Evolutionary conservation across 2,329 filamentous ascomycete species (phyloP), one percentile per base, ranked within the genome.

Genomic region (Cryphonectria nitschkei): DNA sequence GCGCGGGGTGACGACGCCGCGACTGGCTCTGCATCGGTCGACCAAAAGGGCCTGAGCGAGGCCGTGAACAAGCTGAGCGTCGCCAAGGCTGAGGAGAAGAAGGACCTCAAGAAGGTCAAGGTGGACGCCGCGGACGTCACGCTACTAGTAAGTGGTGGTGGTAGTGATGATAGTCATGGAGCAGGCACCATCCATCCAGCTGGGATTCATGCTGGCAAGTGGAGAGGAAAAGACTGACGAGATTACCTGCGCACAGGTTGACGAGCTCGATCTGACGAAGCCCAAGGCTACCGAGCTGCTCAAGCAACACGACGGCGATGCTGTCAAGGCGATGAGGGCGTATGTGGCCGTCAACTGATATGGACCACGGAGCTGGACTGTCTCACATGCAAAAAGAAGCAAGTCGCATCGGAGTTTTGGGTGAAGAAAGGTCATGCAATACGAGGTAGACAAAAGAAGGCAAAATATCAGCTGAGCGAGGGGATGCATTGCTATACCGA

Each of bases 221-320:
- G 39, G 61, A 9, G 61, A n/a, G 19, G n/a, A 1, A 50, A 22
- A 29, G 37, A 54, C 34, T 32, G 58, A 64, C 34, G 26, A 65
- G 43, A 6, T 3, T n/a, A 13, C 56, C n/a, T 9, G 8, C 39
- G 14, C 22, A 60, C 71, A 90, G 89, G 84, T 92, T 16, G 89
- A 92, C 64, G 87, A 95, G 78, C 85, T 95, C 43, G 92, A 95
- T 73, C 78, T 95, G 50, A 81, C 87, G 1, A 94, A 93, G 80
- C 75, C 82, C 2, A 93, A 90, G 79, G 93, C 92, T 1, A 94
- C 90, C 1, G 93, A 95, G 72, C 80, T 95, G 66, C 84, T 96
- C 6, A 91, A 90, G 79, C 84, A 86, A 6, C 85, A 94, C 76
- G 91, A 94, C 65, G 93, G 92, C 2, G 86, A 93, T 77, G 87